A percentile compares a stretch with the other conserved stretches of the same genome.
These are phyloP conservation scores for Heliosperma pusillum DNA, from an alignment of 148 eudicot species.

Conservation along the genomic window DNA sequence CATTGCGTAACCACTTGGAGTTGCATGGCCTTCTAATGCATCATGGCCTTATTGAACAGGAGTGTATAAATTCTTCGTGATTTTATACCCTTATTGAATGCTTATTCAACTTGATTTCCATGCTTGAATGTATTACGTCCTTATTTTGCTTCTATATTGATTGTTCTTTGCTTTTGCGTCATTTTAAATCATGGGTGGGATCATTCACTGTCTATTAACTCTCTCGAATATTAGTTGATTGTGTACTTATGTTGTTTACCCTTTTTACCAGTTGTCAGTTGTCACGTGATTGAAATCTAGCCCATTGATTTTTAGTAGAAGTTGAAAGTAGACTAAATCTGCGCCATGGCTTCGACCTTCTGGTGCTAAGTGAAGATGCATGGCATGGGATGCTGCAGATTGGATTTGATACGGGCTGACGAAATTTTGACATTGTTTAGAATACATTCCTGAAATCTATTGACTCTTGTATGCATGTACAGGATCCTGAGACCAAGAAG, in stretches of 20 bases:
- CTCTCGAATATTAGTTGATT: not conserved
- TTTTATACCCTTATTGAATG: not conserved
- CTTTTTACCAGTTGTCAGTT: constrained; percentile 12
- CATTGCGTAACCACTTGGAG: not conserved
- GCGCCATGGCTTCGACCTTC: constrained; percentile 5
- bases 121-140: not conserved
- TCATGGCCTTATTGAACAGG: not conserved
- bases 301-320: constrained; percentile 5
- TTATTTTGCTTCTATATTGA: not conserved
- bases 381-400: constrained; percentile 16
- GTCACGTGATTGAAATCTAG: constrained; percentile 7
- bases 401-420: constrained; percentile 10
- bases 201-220: not conserved
- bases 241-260: constrained; percentile 7
- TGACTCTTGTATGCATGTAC: constrained; percentile 8
- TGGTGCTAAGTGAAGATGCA: not conserved
- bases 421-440: not conserved
- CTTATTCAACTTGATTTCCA: not conserved
- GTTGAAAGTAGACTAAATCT: constrained; percentile 7
- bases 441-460: not conserved
- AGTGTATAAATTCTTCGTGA: not conserved
- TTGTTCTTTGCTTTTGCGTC: constrained; percentile 1
- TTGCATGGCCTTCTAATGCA: not conserved
- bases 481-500: constrained; percentile 94
- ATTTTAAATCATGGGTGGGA: not conserved